These are phyloP conservation scores for Colletotrichum aenigma DNA, from an alignment of 2,329 filamentous ascomycete species.

Conservation along the genomic window DNA sequence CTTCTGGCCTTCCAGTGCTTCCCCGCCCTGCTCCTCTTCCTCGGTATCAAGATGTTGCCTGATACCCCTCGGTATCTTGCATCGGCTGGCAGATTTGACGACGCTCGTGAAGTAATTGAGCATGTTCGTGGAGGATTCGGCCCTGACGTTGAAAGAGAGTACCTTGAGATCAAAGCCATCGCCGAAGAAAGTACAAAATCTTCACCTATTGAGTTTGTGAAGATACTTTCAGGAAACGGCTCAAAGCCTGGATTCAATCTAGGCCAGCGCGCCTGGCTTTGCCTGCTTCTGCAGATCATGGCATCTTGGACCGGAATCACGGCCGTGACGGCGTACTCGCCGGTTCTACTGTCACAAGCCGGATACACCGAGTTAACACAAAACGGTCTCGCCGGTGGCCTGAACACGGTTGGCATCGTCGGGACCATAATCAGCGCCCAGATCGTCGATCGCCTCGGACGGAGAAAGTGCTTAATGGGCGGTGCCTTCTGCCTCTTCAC, in stretches of 20 bases:
- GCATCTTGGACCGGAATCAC: not conserved
- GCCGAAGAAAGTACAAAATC: not conserved
- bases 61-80: not conserved
- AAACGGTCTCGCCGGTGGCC: conserved; percentile 52
- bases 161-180: not conserved
- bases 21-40: not conserved
- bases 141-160: not conserved
- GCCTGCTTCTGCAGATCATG: not conserved
- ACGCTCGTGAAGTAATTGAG: not conserved
- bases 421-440: conserved; percentile 55
- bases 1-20: not conserved
- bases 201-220: not conserved
- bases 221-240: not conserved
- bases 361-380: conserved; percentile 14
- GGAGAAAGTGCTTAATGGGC: conserved; percentile 42
- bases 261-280: not conserved
- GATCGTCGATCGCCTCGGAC: conserved; percentile 54
- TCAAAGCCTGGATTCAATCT: not conserved
- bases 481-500: conserved; percentile 40
- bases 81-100: not conserved
- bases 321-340: not conserved
- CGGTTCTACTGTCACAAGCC: not conserved
- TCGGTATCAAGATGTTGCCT: not conserved
- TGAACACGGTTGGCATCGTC: conserved; percentile 56
- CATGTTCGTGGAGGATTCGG: not conserved